Evolutionary conservation across 1,284 basidiomycete species (phyloP).

Genomic region (Stygiomarasmius scandens): DNA sequence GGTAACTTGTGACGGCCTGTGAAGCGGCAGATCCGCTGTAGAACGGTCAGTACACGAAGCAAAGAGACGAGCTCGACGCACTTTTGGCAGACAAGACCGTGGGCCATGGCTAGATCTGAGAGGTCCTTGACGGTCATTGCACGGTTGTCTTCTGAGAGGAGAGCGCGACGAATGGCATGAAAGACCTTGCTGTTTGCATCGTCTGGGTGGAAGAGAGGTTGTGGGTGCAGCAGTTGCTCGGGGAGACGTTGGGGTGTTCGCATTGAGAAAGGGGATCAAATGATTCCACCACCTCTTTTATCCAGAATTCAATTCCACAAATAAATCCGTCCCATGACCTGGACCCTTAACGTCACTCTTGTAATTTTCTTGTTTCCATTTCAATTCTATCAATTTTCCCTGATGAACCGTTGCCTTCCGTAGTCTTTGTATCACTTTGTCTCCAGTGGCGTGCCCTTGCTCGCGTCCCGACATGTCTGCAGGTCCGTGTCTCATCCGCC

Average conservation of each 20-base stretch:
- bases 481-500: neutral
- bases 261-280: no score
- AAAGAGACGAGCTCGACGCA: constrained; percentile 39
- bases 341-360: no score
- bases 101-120: constrained; percentile 64
- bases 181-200: constrained; percentile 72
- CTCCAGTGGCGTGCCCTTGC: no score
- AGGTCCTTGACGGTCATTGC: constrained; percentile 85
- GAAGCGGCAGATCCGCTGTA: constrained; percentile 71
- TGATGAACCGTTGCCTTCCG: no score
- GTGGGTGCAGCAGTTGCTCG: neutral
- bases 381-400: no score
- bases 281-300: no score
- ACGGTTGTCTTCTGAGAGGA: constrained; percentile 74
- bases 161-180: constrained; percentile 67
- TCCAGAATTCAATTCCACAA: no score
- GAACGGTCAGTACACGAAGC: constrained; percentile 5
- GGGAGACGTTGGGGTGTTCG: neutral
- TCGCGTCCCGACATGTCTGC: no score
- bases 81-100: constrained; percentile 75
- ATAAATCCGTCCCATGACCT: no score
- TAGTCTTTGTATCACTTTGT: no score
- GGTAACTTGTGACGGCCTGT: constrained; percentile 79
- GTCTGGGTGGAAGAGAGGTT: constrained; percentile 64
- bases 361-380: no score